Evolutionary conservation across 2,329 filamentous ascomycete genomes (phyloP).

Genomic region (Fusarium lyarnte): DNA sequence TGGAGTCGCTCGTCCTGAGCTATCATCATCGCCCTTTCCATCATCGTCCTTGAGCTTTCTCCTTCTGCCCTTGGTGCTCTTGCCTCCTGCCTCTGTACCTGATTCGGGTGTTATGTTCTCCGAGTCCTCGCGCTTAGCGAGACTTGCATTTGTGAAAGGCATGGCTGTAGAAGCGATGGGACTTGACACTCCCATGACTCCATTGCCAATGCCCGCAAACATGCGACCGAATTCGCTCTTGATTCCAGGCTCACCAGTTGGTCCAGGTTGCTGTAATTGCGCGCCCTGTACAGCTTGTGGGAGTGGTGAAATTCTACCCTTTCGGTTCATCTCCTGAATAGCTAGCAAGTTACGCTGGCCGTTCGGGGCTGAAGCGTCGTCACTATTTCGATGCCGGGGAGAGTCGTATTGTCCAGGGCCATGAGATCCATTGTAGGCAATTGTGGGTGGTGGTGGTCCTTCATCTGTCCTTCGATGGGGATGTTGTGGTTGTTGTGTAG

Average conservation of each 20-base stretch:
- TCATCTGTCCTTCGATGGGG: constrained; percentile 60
- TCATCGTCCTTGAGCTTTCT: constrained; percentile 84
- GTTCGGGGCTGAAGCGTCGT: constrained; percentile 65
- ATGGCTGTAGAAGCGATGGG: constrained; percentile 56
- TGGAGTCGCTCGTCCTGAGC: constrained; percentile 69
- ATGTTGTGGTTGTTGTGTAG: constrained; percentile 50
- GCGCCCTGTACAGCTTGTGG: constrained; percentile 95
- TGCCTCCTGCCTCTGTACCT: constrained; percentile 53
- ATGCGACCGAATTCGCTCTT: constrained; percentile 96
- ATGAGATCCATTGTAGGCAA: constrained; percentile 58
- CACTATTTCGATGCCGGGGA: constrained; percentile 52
- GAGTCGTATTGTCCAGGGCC: constrained; percentile 53
- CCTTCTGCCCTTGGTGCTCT: constrained; percentile 64
- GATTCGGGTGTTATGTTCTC: constrained; percentile 58
- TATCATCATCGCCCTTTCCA: constrained; percentile 71
- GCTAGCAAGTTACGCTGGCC: constrained; percentile 74
- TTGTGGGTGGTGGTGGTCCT: constrained; percentile 59
- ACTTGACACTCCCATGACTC: constrained; percentile 63
- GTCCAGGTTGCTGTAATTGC: constrained; percentile 81
- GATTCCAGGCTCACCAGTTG: constrained; percentile 84
- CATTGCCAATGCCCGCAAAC: constrained; percentile 87
- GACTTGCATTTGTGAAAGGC: constrained; percentile 58
- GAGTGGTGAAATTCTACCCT: constrained; percentile 85
- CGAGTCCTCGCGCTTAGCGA: constrained; percentile 63
- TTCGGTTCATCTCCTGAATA: constrained; percentile 82